Base-by-base conservation (phyloP, 2,329 filamentous ascomycete species). In the Aureobasidium namibiae region DNA sequence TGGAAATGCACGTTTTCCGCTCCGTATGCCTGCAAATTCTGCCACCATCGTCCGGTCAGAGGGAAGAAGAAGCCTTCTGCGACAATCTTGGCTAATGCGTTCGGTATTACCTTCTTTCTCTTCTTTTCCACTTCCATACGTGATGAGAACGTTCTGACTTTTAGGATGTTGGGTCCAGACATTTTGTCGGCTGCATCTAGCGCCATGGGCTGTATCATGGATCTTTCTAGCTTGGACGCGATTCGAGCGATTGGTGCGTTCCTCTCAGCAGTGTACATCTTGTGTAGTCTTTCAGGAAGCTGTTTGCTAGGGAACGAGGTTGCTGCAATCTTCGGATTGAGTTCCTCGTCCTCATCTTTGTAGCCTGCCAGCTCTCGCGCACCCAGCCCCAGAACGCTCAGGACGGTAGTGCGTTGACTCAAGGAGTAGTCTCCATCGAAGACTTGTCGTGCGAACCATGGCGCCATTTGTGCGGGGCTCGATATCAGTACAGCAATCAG, bases 361-460 rank as follows among this genome's bases (percentile, higher is more conserved):
- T 89, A 84, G 0, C 94, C 92, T 1, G 90, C 90, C 10, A 99
- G 74, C 72, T 97, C 92, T 61, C 92, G 83, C 2, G 89, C 89
- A 31, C 88, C 84, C 0, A 99, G 76, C 0, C 92, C 92, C 4
- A 99, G 76, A 0, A 89, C 86, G 21, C 90, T 87, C 56, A 99
- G 84, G 38, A 97, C 80, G 0, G 88, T 84, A 8, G 88, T 89
- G 39, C 94, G 82, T 70, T 97, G 92, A 0, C 86, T 83, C 38
- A 97, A 77, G 0, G 92, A 96, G 72, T 94, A 92, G 69, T 99
- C 94, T 16, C 92, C 92, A 42, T 90, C 87, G 69, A 96, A 97
- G 69, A 94, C 95, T 0, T 88, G 87, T 60, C 86, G 84, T 3
- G 88, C 85, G 61, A 95, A 89, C 87, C 90, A 95, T 14, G 84